phyloP scores from a whole-genome alignment of 1,284 basidiomycete species.

The Tilletia caries region DNA sequence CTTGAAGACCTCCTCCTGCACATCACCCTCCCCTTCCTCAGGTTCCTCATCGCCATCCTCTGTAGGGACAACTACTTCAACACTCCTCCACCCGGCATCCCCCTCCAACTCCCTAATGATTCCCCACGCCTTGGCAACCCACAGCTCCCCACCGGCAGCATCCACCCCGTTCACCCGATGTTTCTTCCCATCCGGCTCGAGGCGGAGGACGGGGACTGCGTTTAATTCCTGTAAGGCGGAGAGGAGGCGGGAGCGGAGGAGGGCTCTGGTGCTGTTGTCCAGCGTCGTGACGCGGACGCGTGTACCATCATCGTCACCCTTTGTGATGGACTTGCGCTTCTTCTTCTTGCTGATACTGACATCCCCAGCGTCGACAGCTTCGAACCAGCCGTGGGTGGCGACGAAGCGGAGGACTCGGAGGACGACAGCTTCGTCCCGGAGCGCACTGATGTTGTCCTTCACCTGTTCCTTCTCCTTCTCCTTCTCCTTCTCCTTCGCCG shows the following conservation, averaged over 20 bases:
- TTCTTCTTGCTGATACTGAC: slow-evolving; percentile 69
- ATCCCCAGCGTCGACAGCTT: slow-evolving; percentile 42
- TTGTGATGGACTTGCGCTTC: slow-evolving; percentile 57
- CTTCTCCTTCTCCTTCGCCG: background rate
- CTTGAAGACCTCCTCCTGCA: slow-evolving; percentile 55
- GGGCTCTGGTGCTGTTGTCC: slow-evolving; percentile 55
- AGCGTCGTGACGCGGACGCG: background rate
- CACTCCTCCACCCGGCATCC: background rate
- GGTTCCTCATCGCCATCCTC: background rate
- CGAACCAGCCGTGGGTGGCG: slow-evolving; percentile 75
- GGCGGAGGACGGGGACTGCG: slow-evolving; percentile 57
- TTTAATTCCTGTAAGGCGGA: slow-evolving; percentile 73
- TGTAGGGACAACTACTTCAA: background rate
- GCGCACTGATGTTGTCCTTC: slow-evolving; percentile 66
- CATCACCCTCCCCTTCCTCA: slow-evolving; percentile 57
- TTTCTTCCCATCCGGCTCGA: slow-evolving; percentile 56
- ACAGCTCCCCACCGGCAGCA: slow-evolving; percentile 69
- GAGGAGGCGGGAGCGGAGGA: slow-evolving; percentile 70
- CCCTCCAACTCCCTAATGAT: slow-evolving; percentile 64
- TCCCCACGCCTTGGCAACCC: slow-evolving; percentile 69
- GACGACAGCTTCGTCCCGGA: slow-evolving; percentile 76
- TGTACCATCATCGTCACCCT: no score
- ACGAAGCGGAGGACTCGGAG: slow-evolving; percentile 75
- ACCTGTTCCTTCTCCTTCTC: background rate
- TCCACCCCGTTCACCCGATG: slow-evolving; percentile 65